phyloP scores from a whole-genome alignment of 2,329 filamentous ascomycete species.

The Aaosphaeria pasadenensis region DNA sequence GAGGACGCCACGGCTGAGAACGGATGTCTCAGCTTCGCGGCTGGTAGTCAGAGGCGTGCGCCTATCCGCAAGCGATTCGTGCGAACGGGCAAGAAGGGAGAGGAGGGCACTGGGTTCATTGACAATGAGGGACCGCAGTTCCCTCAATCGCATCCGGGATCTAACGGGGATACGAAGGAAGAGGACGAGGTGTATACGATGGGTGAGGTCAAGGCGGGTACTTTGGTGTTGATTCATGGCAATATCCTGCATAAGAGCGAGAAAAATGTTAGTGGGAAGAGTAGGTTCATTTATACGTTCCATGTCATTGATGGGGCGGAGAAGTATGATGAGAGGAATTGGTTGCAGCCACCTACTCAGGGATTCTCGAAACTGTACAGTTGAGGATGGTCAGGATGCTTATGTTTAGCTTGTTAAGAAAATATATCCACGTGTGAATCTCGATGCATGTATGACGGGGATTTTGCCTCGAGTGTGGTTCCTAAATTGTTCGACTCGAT shows the following conservation, averaged over 20 bases:
- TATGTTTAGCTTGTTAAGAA: too few species aligned
- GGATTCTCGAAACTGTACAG: slow-evolving; percentile 71
- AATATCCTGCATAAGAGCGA: slow-evolving; percentile 96
- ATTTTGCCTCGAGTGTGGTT: too few species aligned
- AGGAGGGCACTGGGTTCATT: slow-evolving; percentile 47
- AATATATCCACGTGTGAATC: too few species aligned
- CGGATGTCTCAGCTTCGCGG: slow-evolving; percentile 83
- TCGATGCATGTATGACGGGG: too few species aligned
- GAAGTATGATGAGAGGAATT: slow-evolving; percentile 82
- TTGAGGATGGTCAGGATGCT: not conserved
- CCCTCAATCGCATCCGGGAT: slow-evolving; percentile 43
- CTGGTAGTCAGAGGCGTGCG: slow-evolving; percentile 74
- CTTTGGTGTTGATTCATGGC: slow-evolving; percentile 89
- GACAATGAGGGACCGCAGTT: slow-evolving; percentile 66
- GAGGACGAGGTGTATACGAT: slow-evolving; percentile 64
- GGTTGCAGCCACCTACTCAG: slow-evolving; percentile 79
- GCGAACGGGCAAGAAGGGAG: slow-evolving; percentile 44
- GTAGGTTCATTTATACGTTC: slow-evolving; percentile 94
- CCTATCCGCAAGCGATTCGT: slow-evolving; percentile 74
- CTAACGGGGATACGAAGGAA: slow-evolving; percentile 17
- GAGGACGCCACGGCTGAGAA: slow-evolving; percentile 87
- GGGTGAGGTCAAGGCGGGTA: slow-evolving; percentile 86
- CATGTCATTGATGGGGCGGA: slow-evolving; percentile 86
- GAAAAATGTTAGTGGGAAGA: slow-evolving; percentile 81
- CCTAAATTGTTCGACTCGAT: too few species aligned